A percentile compares a stretch with the other conserved stretches of the same genome.
Evolutionary conservation across 306 rosid genomes (phyloP).

Genomic region (Cucumis cinereus): DNA sequence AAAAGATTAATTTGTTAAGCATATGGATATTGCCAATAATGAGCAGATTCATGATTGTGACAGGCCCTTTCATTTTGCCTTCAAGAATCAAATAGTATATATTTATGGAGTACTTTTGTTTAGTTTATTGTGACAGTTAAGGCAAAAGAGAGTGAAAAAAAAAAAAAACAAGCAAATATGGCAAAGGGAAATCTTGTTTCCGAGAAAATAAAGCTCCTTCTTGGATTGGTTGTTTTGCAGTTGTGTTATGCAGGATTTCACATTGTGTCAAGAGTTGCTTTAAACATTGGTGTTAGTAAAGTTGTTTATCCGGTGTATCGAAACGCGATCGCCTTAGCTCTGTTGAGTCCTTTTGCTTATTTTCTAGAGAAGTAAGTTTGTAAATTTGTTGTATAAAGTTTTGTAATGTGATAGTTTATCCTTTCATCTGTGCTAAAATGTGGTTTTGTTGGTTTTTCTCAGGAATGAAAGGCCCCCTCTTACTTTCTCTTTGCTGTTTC

Average conservation of each 20-base stretch:
- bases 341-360: conserved; percentile 50
- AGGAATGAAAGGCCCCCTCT: conserved; percentile 65
- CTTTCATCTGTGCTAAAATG: neutral
- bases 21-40: neutral
- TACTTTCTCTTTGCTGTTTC: conserved; percentile 40
- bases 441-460: conserved; percentile 1
- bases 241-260: conserved; percentile 67
- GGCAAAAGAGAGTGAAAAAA: conserved; percentile 1
- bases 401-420: neutral
- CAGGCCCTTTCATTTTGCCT: neutral
- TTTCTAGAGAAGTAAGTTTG: conserved; percentile 50
- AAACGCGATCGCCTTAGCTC: conserved; percentile 44
- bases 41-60: neutral
- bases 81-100: conserved; percentile 14
- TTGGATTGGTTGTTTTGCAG: conserved; percentile 41
- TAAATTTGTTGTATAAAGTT: neutral
- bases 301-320: conserved; percentile 55
- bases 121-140: neutral
- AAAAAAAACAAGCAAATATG: conserved; percentile 4
- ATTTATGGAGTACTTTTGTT: neutral
- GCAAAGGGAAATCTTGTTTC: conserved; percentile 26
- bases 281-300: conserved; percentile 66
- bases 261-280: conserved; percentile 61
- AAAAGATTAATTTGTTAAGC: conserved; percentile 5
- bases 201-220: conserved; percentile 45